Evolutionary conservation across 176 grass and related monocot species (phyloP).

Genomic region (Alloteropsis semialata): DNA sequence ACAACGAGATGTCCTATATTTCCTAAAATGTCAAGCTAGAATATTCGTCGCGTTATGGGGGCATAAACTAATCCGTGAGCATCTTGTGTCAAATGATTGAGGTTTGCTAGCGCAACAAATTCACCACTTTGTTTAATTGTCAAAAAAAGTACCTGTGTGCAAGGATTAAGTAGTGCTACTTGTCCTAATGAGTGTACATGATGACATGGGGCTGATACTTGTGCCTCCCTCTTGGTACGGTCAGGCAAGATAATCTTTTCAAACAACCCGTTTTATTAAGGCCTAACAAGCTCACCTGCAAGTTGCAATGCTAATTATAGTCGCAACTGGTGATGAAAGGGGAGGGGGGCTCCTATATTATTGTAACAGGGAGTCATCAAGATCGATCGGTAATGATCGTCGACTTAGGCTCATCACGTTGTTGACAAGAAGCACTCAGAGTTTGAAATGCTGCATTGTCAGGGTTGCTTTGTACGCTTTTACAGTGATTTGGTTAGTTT

Average conservation of each 20-base stretch:
- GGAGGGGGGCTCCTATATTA: background rate
- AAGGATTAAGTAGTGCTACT: slow-evolving; percentile 22
- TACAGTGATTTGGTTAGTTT: background rate
- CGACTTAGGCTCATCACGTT: background rate
- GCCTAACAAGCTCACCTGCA: slow-evolving; percentile 12
- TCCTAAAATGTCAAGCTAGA: slow-evolving; percentile 24
- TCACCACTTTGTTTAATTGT: slow-evolving; percentile 25
- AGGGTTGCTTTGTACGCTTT: background rate
- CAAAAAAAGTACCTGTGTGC: slow-evolving; percentile 16
- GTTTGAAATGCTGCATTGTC: background rate
- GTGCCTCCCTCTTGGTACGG: slow-evolving; percentile 37
- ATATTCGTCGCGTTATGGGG: background rate
- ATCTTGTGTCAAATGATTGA: slow-evolving; percentile 57
- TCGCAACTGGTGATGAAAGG: slow-evolving; percentile 2
- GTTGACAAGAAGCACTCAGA: background rate
- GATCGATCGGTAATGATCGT: slow-evolving; percentile 39
- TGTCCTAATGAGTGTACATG: slow-evolving; percentile 56
- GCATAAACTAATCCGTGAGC: slow-evolving; percentile 9
- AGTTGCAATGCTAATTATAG: slow-evolving; percentile 32
- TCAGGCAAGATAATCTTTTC: slow-evolving; percentile 30
- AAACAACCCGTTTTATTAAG: slow-evolving; percentile 32
- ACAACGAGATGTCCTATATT: background rate
- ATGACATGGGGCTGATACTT: slow-evolving; percentile 44
- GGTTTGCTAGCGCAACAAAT: slow-evolving; percentile 26
- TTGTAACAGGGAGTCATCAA: slow-evolving; percentile 14